A percentile compares a stretch with the other conserved stretches of the same genome.
phyloP scores from a whole-genome alignment of 306 rosid species.

The Trifolium pratense region DNA sequence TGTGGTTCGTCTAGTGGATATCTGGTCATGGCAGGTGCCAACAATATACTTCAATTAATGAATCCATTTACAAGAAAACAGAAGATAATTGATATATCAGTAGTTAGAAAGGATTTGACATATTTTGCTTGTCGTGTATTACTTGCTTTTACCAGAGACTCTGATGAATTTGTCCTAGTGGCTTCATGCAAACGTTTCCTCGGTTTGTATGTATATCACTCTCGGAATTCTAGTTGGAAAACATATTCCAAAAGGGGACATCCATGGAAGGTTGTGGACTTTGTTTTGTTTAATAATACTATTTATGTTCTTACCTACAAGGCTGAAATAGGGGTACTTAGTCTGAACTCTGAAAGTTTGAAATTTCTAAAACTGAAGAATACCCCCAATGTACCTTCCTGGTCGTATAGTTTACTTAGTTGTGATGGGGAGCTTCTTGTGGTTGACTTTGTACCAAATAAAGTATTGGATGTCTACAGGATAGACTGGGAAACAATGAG shows the following conservation, averaged over 20 bases:
- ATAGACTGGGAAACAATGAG: not conserved
- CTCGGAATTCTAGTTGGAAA: conserved; percentile 13
- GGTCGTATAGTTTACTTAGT: not conserved
- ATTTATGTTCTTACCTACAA: not conserved
- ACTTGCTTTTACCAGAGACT: conserved; percentile 9
- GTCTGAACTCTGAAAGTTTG: not conserved
- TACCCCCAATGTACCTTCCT: not conserved
- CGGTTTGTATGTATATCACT: conserved; percentile 21
- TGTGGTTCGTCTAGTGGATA: conserved; percentile 29
- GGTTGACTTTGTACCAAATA: not conserved
- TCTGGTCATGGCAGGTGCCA: not conserved
- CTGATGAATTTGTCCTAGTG: conserved; percentile 25
- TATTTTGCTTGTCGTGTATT: not conserved
- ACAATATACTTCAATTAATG: not conserved
- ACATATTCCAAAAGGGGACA: not conserved
- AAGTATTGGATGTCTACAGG: not conserved
- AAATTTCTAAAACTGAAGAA: not conserved
- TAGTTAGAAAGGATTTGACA: not conserved
- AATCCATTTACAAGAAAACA: conserved; percentile 29
- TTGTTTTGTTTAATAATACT: not conserved
- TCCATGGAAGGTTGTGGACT: conserved; percentile 4
- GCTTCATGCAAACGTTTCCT: not conserved
- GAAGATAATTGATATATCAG: not conserved
- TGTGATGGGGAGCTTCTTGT: not conserved
- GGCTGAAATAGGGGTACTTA: conserved; percentile 19